Evolutionary conservation across 1,284 basidiomycete species (phyloP), one percentile per base, ranked within the genome.

Genomic region (Fereydounia khargensis): DNA sequence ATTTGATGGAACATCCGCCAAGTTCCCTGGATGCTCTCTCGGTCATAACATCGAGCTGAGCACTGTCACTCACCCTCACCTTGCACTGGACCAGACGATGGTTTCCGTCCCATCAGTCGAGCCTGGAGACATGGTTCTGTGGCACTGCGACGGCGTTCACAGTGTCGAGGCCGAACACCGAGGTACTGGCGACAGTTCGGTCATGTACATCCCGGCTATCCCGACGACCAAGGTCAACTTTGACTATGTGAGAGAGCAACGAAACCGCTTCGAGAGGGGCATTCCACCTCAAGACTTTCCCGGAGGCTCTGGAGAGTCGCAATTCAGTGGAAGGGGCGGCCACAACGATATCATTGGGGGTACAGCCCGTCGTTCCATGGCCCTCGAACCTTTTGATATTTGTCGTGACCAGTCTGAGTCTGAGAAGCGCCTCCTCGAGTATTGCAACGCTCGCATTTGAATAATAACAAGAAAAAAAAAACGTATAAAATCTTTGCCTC

Each of bases 61-160:
- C 42, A 79, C 81, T 20, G 53, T 40, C 14, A 84, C 84, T 0
- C 87, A 89, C 65, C 88, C 87, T 0, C 87, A 90, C 73, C 73
- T 89, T 28, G 70, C 78, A 47, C 78, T 89, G 6, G 79, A 78
- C 10, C 70, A 81, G 51, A 85, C 84, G 1, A 89, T 91, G 86
- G 37, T 42, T n/a, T 42, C 36, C 24, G 82, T 84, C 17, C 84
- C 86, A 3, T 79, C 87, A 8, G 79, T 85, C 19, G 78, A 80
- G 28, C 86, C 88, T 0, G 88, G 88, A 0, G 86, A 89, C 70
- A 84, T 86, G 66, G 85, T 87, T 0, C 86, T 84, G 63, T 89
- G 88, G 88, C 89, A 90, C 72, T 87, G 85, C 64, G 86, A 80
- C 85, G 78, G 80, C 20, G 81, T 88, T 8, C 88, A 89, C 70